Percentiles rank a stretch among this genome's conserved stretches.
Evolutionary conservation across 2,329 filamentous ascomycete species (phyloP).

Genomic region (Fusarium globosum): DNA sequence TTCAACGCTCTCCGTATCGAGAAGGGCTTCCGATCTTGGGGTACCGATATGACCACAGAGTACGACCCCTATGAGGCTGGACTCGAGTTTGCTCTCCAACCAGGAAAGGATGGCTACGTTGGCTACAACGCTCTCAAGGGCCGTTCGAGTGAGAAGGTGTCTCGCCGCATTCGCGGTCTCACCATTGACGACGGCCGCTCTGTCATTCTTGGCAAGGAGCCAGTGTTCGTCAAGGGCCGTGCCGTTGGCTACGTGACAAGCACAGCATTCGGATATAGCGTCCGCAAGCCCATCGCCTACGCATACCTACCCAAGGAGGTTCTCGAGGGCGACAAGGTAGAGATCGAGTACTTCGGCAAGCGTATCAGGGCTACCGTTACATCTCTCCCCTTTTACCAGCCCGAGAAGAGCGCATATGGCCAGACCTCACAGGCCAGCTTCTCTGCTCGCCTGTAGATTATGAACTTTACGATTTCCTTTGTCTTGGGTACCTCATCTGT

Average conservation of each 20-base stretch:
- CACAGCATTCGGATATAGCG: constrained; percentile 68
- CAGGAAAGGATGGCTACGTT: constrained; percentile 60
- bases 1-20: constrained; percentile 70
- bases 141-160: constrained; percentile 50
- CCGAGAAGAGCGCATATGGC: constrained; percentile 31
- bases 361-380: constrained; percentile 65
- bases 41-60: constrained; percentile 69
- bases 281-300: constrained; percentile 69
- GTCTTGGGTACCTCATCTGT: not conserved
- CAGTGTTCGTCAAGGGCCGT: constrained; percentile 62
- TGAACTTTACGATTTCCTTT: constrained; percentile 9
- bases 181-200: constrained; percentile 67
- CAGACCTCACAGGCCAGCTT: constrained; percentile 7
- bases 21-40: constrained; percentile 68
- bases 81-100: constrained; percentile 61
- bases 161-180: constrained; percentile 59
- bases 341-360: constrained; percentile 71
- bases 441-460: constrained; percentile 29
- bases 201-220: constrained; percentile 71
- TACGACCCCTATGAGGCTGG: constrained; percentile 71
- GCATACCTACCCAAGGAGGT: constrained; percentile 64
- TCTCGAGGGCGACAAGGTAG: constrained; percentile 60
- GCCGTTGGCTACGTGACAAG: constrained; percentile 69
- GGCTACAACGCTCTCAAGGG: constrained; percentile 62
- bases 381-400: constrained; percentile 54